A percentile compares a stretch with the other conserved stretches of the same genome.
Conservation (phyloP, 1,284 basidiomycete genomes). For the Quambalaria eucalypti region DNA sequence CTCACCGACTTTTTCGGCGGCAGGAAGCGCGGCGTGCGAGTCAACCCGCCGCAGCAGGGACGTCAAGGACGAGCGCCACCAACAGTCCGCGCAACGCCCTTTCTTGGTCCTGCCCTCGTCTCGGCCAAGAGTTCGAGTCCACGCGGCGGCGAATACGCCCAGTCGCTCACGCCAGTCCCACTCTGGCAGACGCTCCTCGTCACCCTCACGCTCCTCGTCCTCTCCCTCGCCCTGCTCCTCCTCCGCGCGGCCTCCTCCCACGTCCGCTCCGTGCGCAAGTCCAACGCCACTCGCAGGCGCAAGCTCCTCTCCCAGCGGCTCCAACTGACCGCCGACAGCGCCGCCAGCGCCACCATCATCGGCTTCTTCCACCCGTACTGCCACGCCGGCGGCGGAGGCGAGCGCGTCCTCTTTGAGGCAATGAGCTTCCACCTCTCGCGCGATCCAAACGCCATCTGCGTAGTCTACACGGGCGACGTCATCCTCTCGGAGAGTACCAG, state of each 20-base stretch:
- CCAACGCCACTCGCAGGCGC: neutral
- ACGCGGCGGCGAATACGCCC: no score
- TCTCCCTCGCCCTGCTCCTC: conserved; percentile 3
- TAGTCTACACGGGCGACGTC: conserved; percentile 72
- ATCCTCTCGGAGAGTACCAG: neutral
- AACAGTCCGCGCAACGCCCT: no score
- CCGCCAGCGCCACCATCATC: conserved; percentile 13
- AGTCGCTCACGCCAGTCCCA: no score
- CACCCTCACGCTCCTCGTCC: neutral
- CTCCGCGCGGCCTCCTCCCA: conserved; percentile 4
- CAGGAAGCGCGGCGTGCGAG: neutral
- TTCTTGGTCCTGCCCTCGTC: no score
- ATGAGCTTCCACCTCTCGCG: conserved; percentile 67
- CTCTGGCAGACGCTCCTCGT: neutral
- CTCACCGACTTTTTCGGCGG: neutral
- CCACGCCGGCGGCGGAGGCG: conserved; percentile 94
- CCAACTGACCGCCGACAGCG: neutral
- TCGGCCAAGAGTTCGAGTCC: no score
- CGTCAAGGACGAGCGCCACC: no score
- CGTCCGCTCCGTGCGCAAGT: conserved; percentile 1
- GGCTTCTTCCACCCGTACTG: conserved; percentile 96
- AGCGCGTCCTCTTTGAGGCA: conserved; percentile 90
- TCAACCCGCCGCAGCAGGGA: neutral
- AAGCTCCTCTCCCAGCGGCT: conserved; percentile 1
- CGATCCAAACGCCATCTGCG: conserved; percentile 63